A percentile compares a stretch with the other conserved stretches of the same genome.
phyloP scores from a whole-genome alignment of 2,329 filamentous ascomycete species.

The Paecilomyces sp. region DNA sequence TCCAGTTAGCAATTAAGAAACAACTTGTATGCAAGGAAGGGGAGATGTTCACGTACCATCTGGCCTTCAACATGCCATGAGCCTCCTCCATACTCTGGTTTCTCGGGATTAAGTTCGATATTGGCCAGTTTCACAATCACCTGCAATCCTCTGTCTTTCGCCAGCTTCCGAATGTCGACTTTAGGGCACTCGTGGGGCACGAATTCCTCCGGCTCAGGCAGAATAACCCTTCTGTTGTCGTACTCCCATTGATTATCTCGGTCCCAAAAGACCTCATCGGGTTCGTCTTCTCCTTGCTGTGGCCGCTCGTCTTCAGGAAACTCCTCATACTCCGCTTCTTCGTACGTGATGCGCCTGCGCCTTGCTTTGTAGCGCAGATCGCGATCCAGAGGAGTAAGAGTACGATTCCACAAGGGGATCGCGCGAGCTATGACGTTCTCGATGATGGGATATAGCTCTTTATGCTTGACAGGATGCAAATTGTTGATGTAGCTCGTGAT shows the following conservation, averaged over 20 bases:
- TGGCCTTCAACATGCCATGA: slow-evolving; percentile 38
- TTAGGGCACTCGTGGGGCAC: background rate
- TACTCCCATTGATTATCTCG: background rate
- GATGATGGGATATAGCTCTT: slow-evolving; percentile 24
- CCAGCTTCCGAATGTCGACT: background rate
- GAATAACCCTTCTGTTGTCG: background rate
- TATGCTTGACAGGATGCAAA: slow-evolving; percentile 25
- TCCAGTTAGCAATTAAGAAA: background rate
- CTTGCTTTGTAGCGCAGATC: background rate
- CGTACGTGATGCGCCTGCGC: slow-evolving; percentile 5
- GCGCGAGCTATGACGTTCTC: slow-evolving; percentile 22
- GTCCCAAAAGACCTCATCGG: background rate
- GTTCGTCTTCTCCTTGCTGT: background rate
- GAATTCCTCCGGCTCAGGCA: slow-evolving; percentile 10
- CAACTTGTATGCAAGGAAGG: too few relatives aligned
- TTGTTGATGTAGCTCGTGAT: slow-evolving; percentile 37
- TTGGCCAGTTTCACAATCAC: slow-evolving; percentile 58
- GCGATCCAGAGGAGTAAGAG: slow-evolving; percentile 12
- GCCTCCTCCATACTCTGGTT: slow-evolving; percentile 44
- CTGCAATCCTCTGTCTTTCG: slow-evolving; percentile 41
- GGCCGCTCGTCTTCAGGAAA: background rate
- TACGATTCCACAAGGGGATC: slow-evolving; percentile 28
- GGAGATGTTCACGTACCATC: slow-evolving; percentile 18
- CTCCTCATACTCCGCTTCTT: slow-evolving; percentile 11
- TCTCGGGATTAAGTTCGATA: slow-evolving; percentile 51